These are phyloP conservation scores for Spizellomyces sp. DNA, from an alignment of 192 early-diverging fungal species.

Conservation along the genomic window DNA sequence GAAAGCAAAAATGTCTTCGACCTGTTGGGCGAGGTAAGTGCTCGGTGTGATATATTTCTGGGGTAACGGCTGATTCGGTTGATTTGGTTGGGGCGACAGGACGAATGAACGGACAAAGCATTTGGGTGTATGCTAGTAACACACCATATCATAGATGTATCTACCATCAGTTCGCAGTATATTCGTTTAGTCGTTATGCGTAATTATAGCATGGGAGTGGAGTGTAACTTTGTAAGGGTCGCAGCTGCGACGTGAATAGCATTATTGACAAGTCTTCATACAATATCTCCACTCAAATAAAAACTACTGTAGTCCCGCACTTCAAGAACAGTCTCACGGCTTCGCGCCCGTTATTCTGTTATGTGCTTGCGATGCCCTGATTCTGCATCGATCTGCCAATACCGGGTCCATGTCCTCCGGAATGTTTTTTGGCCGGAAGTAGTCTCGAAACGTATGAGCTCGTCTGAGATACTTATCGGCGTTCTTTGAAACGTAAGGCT, in stretches of 20 bases:
- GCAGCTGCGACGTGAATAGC: no score
- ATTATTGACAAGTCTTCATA: no score
- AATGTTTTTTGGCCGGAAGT: slow-evolving; percentile 30
- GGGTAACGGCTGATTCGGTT: neutral
- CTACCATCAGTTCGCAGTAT: neutral
- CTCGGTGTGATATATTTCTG: neutral
- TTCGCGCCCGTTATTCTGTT: no score
- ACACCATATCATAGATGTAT: slow-evolving; percentile 3
- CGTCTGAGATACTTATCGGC: slow-evolving; percentile 14
- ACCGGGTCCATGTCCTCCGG: slow-evolving; percentile 24
- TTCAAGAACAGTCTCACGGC: no score
- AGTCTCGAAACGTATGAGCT: slow-evolving; percentile 35
- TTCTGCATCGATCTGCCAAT: slow-evolving; percentile 11
- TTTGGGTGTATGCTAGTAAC: neutral
- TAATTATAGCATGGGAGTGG: no score
- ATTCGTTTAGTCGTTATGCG: neutral
- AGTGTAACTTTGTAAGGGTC: no score
- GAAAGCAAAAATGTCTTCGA: slow-evolving; percentile 35
- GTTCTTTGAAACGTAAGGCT: slow-evolving; percentile 36
- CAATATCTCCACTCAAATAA: no score
- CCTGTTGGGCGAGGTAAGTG: slow-evolving; percentile 27
- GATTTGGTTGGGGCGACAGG: neutral
- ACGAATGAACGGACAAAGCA: neutral
- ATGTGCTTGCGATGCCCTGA: neutral
- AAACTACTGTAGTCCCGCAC: no score